These are phyloP conservation scores for Pseudodiploospora longispora DNA, from an alignment of 2,329 filamentous ascomycete species.

Conservation along the genomic window DNA sequence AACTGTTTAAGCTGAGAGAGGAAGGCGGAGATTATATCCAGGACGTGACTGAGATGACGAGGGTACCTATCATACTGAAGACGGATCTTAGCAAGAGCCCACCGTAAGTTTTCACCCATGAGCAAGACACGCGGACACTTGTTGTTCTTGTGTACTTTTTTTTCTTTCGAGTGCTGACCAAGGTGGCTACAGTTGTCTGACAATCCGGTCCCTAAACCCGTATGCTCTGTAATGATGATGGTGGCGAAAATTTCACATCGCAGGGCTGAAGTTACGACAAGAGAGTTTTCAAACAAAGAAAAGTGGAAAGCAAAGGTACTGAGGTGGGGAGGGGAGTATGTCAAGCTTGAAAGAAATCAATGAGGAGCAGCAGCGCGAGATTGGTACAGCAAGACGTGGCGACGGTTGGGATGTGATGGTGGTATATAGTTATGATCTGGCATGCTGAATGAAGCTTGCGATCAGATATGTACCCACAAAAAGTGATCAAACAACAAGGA, in stretches of 20 bases:
- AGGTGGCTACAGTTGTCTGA: constrained; percentile 54
- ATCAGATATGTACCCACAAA: constrained; percentile 3
- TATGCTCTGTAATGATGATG: constrained; percentile 48
- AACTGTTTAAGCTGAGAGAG: constrained; percentile 81
- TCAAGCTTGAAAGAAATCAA: too few relatives aligned
- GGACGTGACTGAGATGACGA: constrained; percentile 95
- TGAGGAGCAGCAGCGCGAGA: too few relatives aligned
- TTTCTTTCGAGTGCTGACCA: constrained; percentile 14
- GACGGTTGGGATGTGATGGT: too few relatives aligned
- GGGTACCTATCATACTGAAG: constrained; percentile 96
- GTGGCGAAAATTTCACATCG: background rate
- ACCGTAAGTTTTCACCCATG: constrained; percentile 63
- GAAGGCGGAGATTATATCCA: constrained; percentile 95
- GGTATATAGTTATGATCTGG: constrained; percentile 12
- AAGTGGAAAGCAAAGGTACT: too few relatives aligned
- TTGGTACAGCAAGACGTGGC: too few relatives aligned
- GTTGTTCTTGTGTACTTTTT: background rate
- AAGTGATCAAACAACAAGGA: background rate
- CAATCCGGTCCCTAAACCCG: constrained; percentile 75
- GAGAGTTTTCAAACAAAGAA: too few relatives aligned
- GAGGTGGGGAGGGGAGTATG: too few relatives aligned
- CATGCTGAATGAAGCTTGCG: constrained; percentile 6
- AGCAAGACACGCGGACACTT: background rate
- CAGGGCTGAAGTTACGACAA: too few relatives aligned
- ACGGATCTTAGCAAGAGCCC: constrained; percentile 98